Evolutionary conservation across 2,329 filamentous ascomycete species (phyloP), one percentile per base, ranked within the genome.

Genomic region (Colletotrichum costaricense): DNA sequence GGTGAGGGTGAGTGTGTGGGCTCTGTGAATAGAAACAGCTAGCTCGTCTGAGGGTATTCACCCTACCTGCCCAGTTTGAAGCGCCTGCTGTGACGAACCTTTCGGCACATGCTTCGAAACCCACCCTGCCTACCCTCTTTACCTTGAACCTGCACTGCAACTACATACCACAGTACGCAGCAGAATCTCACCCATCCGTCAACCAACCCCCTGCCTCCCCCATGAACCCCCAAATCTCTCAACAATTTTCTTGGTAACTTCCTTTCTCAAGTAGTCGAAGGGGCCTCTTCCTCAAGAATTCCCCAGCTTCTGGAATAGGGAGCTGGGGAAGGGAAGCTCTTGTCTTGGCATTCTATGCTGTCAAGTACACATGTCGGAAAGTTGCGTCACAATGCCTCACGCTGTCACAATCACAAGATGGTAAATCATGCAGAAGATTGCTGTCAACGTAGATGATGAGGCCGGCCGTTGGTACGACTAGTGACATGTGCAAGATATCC

Each of bases 181-280:
- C 19, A 49, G 42, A 49, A 19, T 49, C 42, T 49, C 42, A n/a
- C 42, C 8, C 42, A 4, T 49, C 19, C 42, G 5, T n/a, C 42
- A 19, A n/a, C 16, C 42, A 11, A 16, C n/a, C 33, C 33, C 30
- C 30, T 16, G n/a, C 30, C 19, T 33, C 30, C 30, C 30, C 56
- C 19, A 35, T 19, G 12, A 24, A 19, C 54, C 54, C 54, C 60
- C 7, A 42, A 19, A 19, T 52, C 3, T 22, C 65, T 33, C 42
- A 58, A 66, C 63, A 33, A 16, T 26, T 67, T 55, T 19, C 28
- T 63, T 49, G 57, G 64, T 24, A 72, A 52, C 69, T 72, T 63
- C 69, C 69, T 46, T 63, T 46, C 33, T 24, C 35, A 8, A 68
- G 49, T 63, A 11, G 64, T 49, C 35, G 6, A 42, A 1, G 46